Base-by-base conservation (phyloP, 495 filamentous ascomycete genomes). In the Lasiosphaeria ovina region DNA sequence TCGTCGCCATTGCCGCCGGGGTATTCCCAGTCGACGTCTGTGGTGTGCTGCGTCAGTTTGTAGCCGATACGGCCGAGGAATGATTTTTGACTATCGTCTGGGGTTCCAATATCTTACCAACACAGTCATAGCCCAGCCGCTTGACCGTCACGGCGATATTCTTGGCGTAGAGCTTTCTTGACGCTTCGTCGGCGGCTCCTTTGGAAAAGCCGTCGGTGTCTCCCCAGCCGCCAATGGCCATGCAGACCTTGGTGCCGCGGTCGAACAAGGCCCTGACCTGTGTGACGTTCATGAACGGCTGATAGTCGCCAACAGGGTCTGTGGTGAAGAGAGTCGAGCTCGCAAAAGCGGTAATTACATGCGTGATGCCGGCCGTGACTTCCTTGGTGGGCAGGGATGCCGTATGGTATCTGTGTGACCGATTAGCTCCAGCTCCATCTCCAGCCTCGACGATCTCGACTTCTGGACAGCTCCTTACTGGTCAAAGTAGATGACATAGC, bases 221-320 rank as follows among this genome's bases (percentile, higher is more conserved):
- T 6, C 83, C 85, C 84, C 85, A 88, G 55, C 85, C 85, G 10
- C 85, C 86, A 52, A 89, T 79, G 4, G 85, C 83, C 63, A 87
- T 75, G 72, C 86, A 82, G 3, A 88, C 64, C 68, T 83, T 82
- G 31, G 82, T 81, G 12, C 75, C 76, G 0, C 78, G 65, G 24
- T 77, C 65, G 66, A 87, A 87, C 40, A 81, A 75, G 57, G 73
- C 68, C 51, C 85, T 80, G 56, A 83, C 73, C 4, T 61, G 75
- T 0, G 72, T 68, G 11, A 82, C 69, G 31, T 77, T 62, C 61
- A 81, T 79, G 61, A 86, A 87, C 3, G 78, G 77, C 1, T 80
- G 75, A 61, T 74, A 77, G 36, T 74, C 76, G 3, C 73, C 66
- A 24, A 69, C 59, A 14, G 78, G 67, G 17, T 79, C 67, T 53